Conservation (phyloP, 208 protist species). For the Wallacemonas collosoma region DNA sequence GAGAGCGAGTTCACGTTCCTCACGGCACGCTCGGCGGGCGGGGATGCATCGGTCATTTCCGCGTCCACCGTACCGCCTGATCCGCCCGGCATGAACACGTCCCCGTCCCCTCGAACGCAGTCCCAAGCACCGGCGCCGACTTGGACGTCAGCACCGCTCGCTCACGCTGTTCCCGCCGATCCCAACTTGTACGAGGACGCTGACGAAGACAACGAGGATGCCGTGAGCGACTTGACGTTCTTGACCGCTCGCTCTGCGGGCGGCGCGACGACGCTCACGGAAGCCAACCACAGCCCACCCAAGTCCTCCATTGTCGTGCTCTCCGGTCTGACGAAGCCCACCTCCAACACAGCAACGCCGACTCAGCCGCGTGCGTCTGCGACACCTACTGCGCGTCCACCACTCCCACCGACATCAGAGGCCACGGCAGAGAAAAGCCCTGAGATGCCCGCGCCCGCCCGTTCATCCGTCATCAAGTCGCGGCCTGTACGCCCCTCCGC, state of each 20-base stretch:
- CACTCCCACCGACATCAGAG: not conserved
- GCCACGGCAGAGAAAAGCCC: not conserved
- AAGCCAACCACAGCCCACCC: not conserved
- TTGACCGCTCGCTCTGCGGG: conserved; percentile 10
- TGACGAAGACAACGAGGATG: not conserved
- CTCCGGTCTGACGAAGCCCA: not conserved
- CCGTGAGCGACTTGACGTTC: conserved; percentile 2
- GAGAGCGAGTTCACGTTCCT: conserved; percentile 20
- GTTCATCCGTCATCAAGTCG: conserved; percentile 4
- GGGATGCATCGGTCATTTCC: not conserved
- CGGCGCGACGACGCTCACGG: conserved; percentile 10
- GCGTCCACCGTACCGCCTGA: conserved; percentile 7
- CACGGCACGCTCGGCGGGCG: conserved; percentile 13
- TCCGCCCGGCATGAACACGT: conserved; percentile 2
- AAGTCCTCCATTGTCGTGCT: not conserved
- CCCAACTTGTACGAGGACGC: not conserved
- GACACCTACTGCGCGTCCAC: not conserved
- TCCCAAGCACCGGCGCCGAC: not conserved
- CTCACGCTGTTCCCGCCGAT: not conserved
- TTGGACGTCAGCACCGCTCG: not conserved
- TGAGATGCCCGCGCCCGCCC: not conserved
- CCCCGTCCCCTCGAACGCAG: not conserved
- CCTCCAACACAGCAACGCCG: too few species aligned
- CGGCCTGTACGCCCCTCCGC: not conserved
- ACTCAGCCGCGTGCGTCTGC: not conserved